Conservation (phyloP, 257 asterid genomes). For the Nicotiana sylvestris region DNA sequence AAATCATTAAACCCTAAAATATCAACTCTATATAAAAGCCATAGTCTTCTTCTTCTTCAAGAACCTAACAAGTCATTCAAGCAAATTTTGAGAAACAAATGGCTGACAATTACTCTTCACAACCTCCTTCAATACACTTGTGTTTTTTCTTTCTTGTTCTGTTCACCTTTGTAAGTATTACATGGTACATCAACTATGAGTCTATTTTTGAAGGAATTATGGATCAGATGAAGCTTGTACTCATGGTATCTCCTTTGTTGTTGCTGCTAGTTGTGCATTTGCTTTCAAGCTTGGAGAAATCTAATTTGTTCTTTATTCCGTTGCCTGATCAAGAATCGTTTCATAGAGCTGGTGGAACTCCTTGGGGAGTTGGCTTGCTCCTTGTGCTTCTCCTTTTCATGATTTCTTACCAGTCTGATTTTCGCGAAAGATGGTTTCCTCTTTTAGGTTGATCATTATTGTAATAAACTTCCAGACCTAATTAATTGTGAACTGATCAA, state of each 20-base stretch:
- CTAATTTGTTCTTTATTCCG: conserved; percentile 37
- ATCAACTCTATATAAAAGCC: not conserved
- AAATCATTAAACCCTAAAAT: not conserved
- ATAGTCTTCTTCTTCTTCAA: not conserved
- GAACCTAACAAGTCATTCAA: not conserved
- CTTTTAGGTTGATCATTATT: conserved; percentile 35
- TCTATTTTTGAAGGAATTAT: conserved; percentile 57
- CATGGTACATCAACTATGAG: conserved; percentile 80
- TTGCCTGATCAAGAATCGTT: conserved; percentile 52
- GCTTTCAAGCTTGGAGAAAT: conserved; percentile 39
- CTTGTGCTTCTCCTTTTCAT: conserved; percentile 77
- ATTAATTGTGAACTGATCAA: not conserved
- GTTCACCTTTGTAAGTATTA: conserved; percentile 51
- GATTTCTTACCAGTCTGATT: conserved; percentile 81
- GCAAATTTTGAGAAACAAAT: conserved; percentile 14
- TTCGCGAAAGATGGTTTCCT: conserved; percentile 85
- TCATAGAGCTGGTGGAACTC: conserved; percentile 73
- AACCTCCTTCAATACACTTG: conserved; percentile 47
- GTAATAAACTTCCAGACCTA: too few species aligned
- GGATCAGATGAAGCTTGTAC: conserved; percentile 55
- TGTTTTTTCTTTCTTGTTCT: conserved; percentile 62
- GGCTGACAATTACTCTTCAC: conserved; percentile 37
- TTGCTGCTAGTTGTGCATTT: conserved; percentile 62
- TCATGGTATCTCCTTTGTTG: conserved; percentile 70
- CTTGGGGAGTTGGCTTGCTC: conserved; percentile 77